Evolutionary conservation across 1,284 basidiomycete species (phyloP).

Genomic region (Blastosporella zonata): DNA sequence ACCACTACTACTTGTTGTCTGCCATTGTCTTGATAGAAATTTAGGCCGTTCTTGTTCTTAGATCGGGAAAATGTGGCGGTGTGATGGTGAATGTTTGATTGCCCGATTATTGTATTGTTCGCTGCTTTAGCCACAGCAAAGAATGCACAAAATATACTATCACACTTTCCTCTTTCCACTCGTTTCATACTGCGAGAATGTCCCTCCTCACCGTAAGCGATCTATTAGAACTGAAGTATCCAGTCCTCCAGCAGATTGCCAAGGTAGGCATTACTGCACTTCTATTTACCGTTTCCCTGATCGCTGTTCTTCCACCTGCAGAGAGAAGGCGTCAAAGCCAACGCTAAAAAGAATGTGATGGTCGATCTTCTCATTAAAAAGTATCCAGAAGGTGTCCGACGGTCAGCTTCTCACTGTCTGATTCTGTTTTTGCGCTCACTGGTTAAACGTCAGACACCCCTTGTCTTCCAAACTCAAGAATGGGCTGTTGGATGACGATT

Average conservation of each 20-base stretch:
- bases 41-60: conserved; percentile 3
- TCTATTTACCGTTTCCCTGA: neutral
- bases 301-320: conserved; percentile 5
- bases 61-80: conserved; percentile 4
- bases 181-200: neutral
- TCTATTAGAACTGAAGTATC: conserved; percentile 15
- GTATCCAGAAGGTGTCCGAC: conserved; percentile 24
- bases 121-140: neutral
- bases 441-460: neutral
- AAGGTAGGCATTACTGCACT: conserved; percentile 10
- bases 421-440: neutral
- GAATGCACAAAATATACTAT: conserved; percentile 1
- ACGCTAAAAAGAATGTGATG: conserved; percentile 27
- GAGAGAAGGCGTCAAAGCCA: conserved; percentile 28
- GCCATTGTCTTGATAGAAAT: too few relatives aligned
- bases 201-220: conserved; percentile 11
- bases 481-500: neutral
- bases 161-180: neutral
- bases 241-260: conserved; percentile 15
- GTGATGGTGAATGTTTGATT: too few relatives aligned
- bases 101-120: conserved; percentile 13
- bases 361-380: conserved; percentile 25
- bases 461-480: neutral
- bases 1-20: too few relatives aligned
- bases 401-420: conserved; percentile 7